phyloP scores from a whole-genome alignment of 164 flowering plant genomes.

The Berberis vulgaris region DNA sequence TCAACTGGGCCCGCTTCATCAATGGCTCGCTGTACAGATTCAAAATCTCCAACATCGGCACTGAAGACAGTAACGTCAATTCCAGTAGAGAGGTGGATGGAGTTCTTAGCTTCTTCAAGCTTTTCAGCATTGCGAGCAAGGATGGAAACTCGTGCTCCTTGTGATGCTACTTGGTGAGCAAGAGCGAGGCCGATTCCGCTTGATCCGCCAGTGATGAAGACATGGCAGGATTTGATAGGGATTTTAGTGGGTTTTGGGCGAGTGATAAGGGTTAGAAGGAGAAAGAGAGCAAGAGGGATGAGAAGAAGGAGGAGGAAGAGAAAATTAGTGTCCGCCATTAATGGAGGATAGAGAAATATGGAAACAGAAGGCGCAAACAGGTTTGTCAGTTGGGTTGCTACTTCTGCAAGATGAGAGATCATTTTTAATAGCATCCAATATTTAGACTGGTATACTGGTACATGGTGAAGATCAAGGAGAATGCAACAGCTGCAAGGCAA shows the following conservation, averaged over 20 bases:
- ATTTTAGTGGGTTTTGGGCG: conserved; percentile 51
- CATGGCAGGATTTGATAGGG: conserved; percentile 78
- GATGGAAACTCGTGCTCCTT: conserved; percentile 82
- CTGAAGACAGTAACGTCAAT: conserved; percentile 44
- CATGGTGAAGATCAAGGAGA: too few species aligned
- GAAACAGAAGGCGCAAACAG: too few species aligned
- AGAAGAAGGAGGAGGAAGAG: conserved; percentile 29
- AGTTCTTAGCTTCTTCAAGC: conserved; percentile 54
- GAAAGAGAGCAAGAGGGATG: conserved; percentile 25
- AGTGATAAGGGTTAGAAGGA: conserved; percentile 34
- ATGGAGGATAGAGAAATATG: not conserved
- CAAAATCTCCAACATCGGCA: conserved; percentile 72
- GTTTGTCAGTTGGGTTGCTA: too few species aligned
- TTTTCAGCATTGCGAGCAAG: conserved; percentile 58
- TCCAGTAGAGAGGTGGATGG: conserved; percentile 71
- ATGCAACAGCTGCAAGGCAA: too few species aligned
- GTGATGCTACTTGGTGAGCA: conserved; percentile 59
- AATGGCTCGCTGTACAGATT: conserved; percentile 39
- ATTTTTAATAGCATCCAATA: too few species aligned
- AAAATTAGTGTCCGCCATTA: conserved; percentile 30
- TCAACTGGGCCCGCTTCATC: conserved; percentile 62
- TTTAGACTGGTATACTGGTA: too few species aligned
- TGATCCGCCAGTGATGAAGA: conserved; percentile 92
- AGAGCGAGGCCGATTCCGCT: conserved; percentile 93
- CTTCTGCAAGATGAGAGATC: too few species aligned